Evolutionary conservation across 2,329 filamentous ascomycete genomes (phyloP).

Genomic region (Penicillium brasilianum): DNA sequence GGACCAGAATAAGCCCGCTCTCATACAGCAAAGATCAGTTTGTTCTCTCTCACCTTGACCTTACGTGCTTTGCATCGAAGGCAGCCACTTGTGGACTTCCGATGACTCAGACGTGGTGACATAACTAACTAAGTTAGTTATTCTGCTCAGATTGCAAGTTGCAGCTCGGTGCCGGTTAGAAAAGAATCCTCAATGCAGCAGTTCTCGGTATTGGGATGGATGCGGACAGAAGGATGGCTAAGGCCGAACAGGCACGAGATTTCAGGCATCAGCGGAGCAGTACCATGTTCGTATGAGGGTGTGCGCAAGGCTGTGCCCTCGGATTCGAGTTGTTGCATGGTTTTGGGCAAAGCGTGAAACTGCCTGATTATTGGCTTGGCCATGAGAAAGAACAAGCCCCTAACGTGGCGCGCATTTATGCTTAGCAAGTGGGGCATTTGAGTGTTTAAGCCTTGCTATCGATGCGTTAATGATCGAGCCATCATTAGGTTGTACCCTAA

Average conservation of each 20-base stretch:
- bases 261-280: not conserved
- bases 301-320: constrained; percentile 13
- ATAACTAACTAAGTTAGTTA: too few species aligned
- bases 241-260: not conserved
- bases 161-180: too few species aligned
- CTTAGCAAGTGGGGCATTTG: not conserved
- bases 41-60: constrained; percentile 21
- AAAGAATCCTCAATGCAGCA: too few species aligned
- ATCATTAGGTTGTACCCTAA: not conserved
- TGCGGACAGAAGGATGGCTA: not conserved
- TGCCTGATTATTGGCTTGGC: not conserved
- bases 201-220: constrained; percentile 19
- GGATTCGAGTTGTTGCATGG: constrained; percentile 16
- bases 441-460: constrained; percentile 2
- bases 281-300: not conserved
- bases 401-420: not conserved
- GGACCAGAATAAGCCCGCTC: not conserved
- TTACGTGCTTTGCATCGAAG: constrained; percentile 27
- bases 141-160: too few species aligned
- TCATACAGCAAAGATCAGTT: not conserved
- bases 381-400: not conserved
- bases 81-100: constrained; percentile 27
- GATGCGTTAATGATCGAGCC: not conserved
- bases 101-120: constrained; percentile 24
- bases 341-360: constrained; percentile 19